Conservation (phyloP, 2,329 filamentous ascomycete species). For the Calonectria montana region DNA sequence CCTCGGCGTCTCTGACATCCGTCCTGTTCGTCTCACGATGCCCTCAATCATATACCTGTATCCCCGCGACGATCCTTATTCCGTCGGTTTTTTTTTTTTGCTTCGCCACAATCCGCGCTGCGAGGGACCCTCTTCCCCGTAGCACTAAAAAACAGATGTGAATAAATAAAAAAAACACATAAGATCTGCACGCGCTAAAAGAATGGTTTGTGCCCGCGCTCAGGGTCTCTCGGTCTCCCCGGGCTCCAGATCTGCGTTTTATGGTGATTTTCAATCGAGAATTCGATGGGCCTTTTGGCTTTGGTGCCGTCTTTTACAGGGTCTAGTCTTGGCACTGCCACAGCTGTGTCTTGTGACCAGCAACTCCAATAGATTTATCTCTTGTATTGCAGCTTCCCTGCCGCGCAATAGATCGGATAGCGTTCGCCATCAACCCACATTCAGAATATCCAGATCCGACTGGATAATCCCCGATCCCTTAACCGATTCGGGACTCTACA, state of each 20-base stretch:
- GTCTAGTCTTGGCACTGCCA: not conserved
- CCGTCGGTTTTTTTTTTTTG: not conserved
- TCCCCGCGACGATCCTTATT: conserved; percentile 16
- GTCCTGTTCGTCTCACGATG: conserved; percentile 21
- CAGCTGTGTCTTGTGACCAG: not conserved
- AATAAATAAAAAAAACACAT: not conserved
- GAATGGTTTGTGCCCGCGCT: not conserved
- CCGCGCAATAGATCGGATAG: no score
- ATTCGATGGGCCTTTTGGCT: not conserved
- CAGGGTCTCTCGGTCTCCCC: conserved; percentile 10
- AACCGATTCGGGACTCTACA: not conserved
- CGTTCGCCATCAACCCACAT: not conserved
- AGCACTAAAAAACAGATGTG: not conserved
- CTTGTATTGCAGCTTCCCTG: not conserved
- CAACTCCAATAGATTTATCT: not conserved
- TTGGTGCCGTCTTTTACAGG: not conserved
- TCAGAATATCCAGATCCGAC: not conserved
- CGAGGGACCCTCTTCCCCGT: not conserved
- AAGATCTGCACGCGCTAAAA: not conserved
- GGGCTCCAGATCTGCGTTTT: conserved; percentile 16
- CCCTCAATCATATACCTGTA: conserved; percentile 18
- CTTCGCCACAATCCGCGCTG: conserved; percentile 6
- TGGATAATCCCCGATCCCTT: not conserved
- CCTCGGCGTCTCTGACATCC: conserved; percentile 12
- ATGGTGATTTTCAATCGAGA: not conserved